Conservation (phyloP, 441 rosid species). For the Gossypium lobatum region DNA sequence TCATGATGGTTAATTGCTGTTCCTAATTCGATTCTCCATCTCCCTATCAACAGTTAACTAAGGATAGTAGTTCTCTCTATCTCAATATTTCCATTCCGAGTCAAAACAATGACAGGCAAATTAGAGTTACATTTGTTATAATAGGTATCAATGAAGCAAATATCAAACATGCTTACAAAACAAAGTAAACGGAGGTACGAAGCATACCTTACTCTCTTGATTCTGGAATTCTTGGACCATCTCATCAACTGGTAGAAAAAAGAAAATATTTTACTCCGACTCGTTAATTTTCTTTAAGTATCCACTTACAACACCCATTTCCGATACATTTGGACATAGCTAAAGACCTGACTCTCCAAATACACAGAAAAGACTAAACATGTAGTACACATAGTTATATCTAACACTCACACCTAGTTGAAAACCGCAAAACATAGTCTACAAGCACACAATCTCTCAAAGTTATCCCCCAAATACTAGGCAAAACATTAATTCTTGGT, state of each 20-base stretch:
- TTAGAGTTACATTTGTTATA: not conserved
- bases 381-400: no score
- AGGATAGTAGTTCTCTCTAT: not conserved
- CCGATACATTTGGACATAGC: not conserved
- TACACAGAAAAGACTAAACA: no score
- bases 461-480: not conserved
- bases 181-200: not conserved
- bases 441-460: not conserved
- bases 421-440: not conserved
- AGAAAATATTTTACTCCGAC: not conserved
- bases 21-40: not conserved
- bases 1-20: not conserved
- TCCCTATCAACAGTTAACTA: not conserved
- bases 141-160: not conserved
- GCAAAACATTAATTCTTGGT: not conserved
- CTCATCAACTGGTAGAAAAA: not conserved
- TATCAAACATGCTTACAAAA: not conserved
- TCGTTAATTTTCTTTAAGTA: not conserved
- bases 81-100: not conserved
- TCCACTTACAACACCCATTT: not conserved
- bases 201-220: not conserved
- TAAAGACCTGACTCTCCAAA: not conserved
- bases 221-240: not conserved
- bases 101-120: not conserved
- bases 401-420: not conserved